Percentiles rank a stretch among this genome's conserved stretches.
Conservation (phyloP, 805 yeast species). For the Saccharomycopsis babjevae region DNA sequence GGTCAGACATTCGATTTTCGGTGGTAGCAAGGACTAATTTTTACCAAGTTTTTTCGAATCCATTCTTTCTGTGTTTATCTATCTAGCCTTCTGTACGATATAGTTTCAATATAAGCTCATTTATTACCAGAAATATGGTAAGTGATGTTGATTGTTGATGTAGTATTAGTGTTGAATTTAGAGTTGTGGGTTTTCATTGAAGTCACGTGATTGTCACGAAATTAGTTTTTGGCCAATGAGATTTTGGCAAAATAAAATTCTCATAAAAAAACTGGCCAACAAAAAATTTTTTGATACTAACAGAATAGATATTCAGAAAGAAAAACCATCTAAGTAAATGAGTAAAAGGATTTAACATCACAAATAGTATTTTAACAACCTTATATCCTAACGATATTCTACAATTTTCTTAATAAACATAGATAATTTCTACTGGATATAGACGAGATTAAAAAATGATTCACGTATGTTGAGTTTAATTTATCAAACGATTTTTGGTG, state of each 20-base stretch:
- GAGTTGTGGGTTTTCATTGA: not conserved
- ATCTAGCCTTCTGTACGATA: not conserved
- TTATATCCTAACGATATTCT: not conserved
- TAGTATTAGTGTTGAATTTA: too few species aligned
- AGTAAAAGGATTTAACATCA: not conserved
- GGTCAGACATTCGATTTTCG: conserved; percentile 33
- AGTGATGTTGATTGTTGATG: too few species aligned
- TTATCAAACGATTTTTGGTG: not conserved
- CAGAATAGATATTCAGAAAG: not conserved
- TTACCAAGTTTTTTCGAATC: not conserved
- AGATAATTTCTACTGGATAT: not conserved
- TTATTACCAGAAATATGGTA: too few species aligned
- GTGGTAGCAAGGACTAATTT: conserved; percentile 17
- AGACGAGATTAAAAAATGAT: not conserved
- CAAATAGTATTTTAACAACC: not conserved
- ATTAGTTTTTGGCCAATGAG: not conserved
- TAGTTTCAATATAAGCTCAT: too few species aligned
- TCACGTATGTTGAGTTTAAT: not conserved
- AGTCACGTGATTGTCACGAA: not conserved
- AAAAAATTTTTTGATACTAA: not conserved
- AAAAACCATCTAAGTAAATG: not conserved
- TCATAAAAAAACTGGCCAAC: not conserved
- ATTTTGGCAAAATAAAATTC: not conserved
- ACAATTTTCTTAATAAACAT: not conserved
- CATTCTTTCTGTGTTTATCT: not conserved